A percentile compares a stretch with the other conserved stretches of the same genome.
These are phyloP conservation scores for Acanthamoeba royreba DNA, from an alignment of 208 protist species.

Conservation along the genomic window DNA sequence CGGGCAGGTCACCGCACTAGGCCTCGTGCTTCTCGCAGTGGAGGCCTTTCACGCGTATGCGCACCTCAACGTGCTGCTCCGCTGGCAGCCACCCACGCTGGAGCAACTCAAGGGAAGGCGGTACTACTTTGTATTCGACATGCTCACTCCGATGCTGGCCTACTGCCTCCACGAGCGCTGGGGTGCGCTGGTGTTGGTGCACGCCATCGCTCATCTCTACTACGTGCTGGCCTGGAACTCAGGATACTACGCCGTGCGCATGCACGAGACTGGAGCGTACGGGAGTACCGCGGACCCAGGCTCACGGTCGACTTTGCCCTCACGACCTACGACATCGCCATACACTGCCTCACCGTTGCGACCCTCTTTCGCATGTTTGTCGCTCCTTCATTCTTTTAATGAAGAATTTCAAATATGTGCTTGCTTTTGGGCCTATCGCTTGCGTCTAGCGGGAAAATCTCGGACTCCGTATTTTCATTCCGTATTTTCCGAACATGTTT, in stretches of 20 bases:
- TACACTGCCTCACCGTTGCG: background rate
- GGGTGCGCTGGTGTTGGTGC: background rate
- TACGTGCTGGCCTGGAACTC: background rate
- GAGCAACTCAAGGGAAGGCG: background rate
- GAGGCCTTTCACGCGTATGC: background rate
- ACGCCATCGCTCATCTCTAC: background rate
- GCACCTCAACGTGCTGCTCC: background rate
- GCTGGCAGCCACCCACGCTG: background rate
- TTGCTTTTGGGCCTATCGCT: too few species aligned
- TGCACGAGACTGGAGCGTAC: background rate
- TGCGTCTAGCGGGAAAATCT: too few species aligned
- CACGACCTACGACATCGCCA: background rate
- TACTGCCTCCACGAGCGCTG: background rate
- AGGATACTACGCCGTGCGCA: background rate
- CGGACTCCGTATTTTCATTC: too few species aligned
- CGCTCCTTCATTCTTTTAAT: background rate
- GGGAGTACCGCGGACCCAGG: background rate
- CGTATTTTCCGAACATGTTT: too few species aligned
- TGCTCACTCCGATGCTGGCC: background rate
- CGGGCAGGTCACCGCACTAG: background rate
- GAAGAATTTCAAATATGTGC: too few species aligned
- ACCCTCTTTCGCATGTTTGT: background rate
- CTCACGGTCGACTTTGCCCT: background rate
- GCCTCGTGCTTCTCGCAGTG: background rate
- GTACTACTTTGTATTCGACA: slow-evolving; percentile 21